Evolutionary conservation across 495 filamentous ascomycete genomes (phyloP), one percentile per base, ranked within the genome.

Genomic region (Podospora pseudoanserina): DNA sequence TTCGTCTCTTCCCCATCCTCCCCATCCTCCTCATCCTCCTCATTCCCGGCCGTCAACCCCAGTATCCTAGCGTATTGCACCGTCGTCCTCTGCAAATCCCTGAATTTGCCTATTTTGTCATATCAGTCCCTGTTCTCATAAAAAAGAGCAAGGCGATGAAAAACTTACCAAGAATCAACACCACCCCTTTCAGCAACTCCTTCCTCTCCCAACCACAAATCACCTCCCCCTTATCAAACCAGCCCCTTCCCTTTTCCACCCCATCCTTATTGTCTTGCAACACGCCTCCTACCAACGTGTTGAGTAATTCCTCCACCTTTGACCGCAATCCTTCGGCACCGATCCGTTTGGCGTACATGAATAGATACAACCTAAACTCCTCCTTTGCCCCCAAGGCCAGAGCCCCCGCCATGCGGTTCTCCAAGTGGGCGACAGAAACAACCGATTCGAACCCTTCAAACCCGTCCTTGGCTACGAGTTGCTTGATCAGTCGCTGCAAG

Each of bases 281-380:
- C 4, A 94, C 77, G 3, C 90, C 89, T 16, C 95, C 93, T 26
- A 94, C 80, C 60, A 99, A 78, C 44, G 87, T 88, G 67, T 90
- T 88, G 39, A 97, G 78, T 7, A 99, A 78, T 81, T 98, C 96
- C 72, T 97, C 95, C 0, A 97, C 92, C 79, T 98, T 99, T 53
- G 84, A 82, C 72, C 88, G 88, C 70, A 93, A 78, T 0, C 93
- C 93, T 74, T 99, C 96, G 0, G 92, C 92, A 1, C 96, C 95
- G 30, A 99, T 87, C 3, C 96, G 87, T 79, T 96, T 97, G 2
- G 92, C 94, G 71, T 98, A 99, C 92, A 98, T 98, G 70, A 92
- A 89, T 5, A 98, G 78, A 73, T 97, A 97, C 2, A 96, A 81
- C 66, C 91, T 85, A 80, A 97, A 98, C 74, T 98, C 95, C 53